These are phyloP conservation scores for Hirschioporus abietinus DNA, from an alignment of 768 basidiomycete species.

Conservation along the genomic window DNA sequence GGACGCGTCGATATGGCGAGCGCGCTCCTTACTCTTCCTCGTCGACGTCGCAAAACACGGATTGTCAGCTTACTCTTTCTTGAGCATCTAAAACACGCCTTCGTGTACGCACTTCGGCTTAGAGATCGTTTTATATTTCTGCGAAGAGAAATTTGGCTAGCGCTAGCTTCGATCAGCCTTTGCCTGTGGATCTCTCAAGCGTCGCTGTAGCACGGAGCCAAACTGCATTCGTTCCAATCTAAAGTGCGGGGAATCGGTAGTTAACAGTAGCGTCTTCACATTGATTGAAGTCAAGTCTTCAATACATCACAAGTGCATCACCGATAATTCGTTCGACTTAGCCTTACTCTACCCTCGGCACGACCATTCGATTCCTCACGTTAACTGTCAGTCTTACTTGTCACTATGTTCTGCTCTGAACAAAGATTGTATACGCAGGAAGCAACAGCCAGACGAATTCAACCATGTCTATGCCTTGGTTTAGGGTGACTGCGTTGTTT, in stretches of 20 bases:
- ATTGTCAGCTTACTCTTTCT: neutral
- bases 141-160: neutral
- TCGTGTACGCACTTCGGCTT: neutral
- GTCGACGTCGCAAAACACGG: neutral
- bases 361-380: neutral
- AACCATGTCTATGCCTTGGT: constrained; percentile 23
- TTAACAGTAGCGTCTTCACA: neutral
- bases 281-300: neutral
- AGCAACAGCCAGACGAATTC: neutral
- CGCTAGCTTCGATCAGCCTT: neutral
- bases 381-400: neutral
- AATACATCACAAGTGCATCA: neutral
- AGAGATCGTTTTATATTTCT: neutral
- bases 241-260: neutral
- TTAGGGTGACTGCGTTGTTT: constrained; percentile 20
- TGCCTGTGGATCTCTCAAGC: neutral
- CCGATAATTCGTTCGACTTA: neutral
- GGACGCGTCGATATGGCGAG: neutral
- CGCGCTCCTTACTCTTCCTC: neutral
- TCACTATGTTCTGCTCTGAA: neutral
- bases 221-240: neutral
- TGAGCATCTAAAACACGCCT: neutral
- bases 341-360: neutral
- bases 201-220: neutral
- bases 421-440: neutral